Evolutionary conservation across 2,329 filamentous ascomycete species (phyloP).

Genomic region (Harringtonia lauricola): DNA sequence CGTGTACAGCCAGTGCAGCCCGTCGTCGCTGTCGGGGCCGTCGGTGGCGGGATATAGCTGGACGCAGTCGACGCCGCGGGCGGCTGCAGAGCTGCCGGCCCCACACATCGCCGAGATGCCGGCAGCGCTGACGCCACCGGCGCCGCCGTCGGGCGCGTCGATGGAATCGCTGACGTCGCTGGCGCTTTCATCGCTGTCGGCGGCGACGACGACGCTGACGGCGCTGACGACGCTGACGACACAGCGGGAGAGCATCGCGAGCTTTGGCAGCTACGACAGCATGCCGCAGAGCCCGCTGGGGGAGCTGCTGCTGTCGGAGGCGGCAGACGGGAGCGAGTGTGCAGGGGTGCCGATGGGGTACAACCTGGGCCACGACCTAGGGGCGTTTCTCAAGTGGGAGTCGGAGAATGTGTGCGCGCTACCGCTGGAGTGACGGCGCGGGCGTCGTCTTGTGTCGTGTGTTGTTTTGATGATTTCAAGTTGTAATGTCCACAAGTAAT

Average conservation of each 20-base stretch:
- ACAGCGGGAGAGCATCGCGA: conserved; percentile 7
- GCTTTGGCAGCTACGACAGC: conserved; percentile 26
- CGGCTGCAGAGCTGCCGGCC: not conserved
- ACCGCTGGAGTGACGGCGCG: not conserved
- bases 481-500: too few relatives aligned
- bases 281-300: conserved; percentile 41
- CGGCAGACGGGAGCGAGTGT: conserved; percentile 25
- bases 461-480: too few relatives aligned
- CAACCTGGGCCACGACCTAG: conserved; percentile 47
- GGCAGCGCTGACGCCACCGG: conserved; percentile 2
- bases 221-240: too few relatives aligned
- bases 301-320: conserved; percentile 30
- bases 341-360: conserved; percentile 48
- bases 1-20: not conserved
- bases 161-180: too few relatives aligned
- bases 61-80: not conserved
- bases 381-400: conserved; percentile 49
- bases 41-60: too few relatives aligned
- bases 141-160: not conserved
- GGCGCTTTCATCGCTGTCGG: too few relatives aligned
- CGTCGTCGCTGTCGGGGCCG: not conserved
- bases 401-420: conserved; percentile 33
- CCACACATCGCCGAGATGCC: conserved; percentile 4
- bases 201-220: too few relatives aligned
- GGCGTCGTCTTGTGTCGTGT: too few relatives aligned